Evolutionary conservation across 257 asterid species (phyloP).

Genomic region (Echites panduratus): DNA sequence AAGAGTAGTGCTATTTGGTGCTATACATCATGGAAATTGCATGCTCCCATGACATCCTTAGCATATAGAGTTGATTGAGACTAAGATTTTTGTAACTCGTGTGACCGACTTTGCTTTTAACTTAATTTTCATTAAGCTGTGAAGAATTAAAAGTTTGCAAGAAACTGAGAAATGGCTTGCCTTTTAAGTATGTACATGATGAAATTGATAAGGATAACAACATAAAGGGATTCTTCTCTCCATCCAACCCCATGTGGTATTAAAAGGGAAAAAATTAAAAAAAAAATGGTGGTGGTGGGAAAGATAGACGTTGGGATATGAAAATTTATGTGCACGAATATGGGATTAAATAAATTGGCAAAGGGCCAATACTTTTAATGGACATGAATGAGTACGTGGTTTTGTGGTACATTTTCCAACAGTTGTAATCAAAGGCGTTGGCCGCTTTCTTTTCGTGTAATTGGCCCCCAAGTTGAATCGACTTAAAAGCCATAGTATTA

Average conservation of each 20-base stretch:
- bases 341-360: not conserved
- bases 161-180: not conserved
- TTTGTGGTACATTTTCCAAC: slow-evolving; percentile 24
- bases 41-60: no score
- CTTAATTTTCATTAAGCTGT: not conserved
- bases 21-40: no score
- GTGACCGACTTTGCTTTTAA: not conserved
- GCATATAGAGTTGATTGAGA: no score
- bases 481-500: not conserved
- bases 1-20: no score
- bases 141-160: no score
- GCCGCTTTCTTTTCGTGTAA: slow-evolving; percentile 6
- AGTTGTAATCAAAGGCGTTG: slow-evolving; percentile 12
- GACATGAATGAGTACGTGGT: slow-evolving; percentile 24
- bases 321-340: slow-evolving; percentile 8
- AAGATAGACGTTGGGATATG: slow-evolving; percentile 43
- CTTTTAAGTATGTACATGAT: not conserved
- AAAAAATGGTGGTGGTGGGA: slow-evolving; percentile 20
- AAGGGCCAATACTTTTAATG: slow-evolving; percentile 31
- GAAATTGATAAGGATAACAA: not conserved
- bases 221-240: not conserved
- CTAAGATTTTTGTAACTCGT: no score
- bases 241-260: not conserved
- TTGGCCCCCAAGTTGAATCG: not conserved
- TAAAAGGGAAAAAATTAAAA: slow-evolving; percentile 9